Evolutionary conservation across 805 yeast species (phyloP).

Genomic region (Candida morakotiae): DNA sequence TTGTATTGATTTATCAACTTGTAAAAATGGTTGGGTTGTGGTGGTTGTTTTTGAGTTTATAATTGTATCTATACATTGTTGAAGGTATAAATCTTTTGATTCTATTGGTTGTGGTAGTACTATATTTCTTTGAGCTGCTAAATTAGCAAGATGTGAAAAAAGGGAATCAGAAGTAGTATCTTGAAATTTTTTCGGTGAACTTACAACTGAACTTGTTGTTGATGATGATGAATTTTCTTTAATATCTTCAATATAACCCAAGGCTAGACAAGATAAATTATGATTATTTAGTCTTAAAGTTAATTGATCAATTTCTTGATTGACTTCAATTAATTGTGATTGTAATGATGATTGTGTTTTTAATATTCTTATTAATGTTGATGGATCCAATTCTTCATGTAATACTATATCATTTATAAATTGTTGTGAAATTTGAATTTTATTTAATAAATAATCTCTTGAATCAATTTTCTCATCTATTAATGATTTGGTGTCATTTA

Average conservation of each 20-base stretch:
- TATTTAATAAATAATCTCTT: slow-evolving; percentile 26
- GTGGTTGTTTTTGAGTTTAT: neutral
- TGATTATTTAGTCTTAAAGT: slow-evolving; percentile 32
- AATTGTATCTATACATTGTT: slow-evolving; percentile 31
- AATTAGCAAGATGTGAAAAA: slow-evolving; percentile 43
- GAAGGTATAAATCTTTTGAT: slow-evolving; percentile 32
- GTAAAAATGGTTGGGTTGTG: slow-evolving; percentile 4
- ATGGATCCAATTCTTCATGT: slow-evolving; percentile 22
- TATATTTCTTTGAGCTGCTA: slow-evolving; percentile 41
- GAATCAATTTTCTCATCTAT: slow-evolving; percentile 28
- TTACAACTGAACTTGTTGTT: slow-evolving; percentile 1
- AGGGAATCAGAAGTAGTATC: slow-evolving; percentile 35
- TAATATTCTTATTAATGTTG: slow-evolving; percentile 25
- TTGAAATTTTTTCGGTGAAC: slow-evolving; percentile 5
- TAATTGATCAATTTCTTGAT: slow-evolving; percentile 26
- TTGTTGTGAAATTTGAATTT: slow-evolving; percentile 28
- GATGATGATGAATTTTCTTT: slow-evolving; percentile 12
- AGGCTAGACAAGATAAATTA: slow-evolving; percentile 39
- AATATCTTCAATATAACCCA: slow-evolving; percentile 47
- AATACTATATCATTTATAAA: slow-evolving; percentile 26
- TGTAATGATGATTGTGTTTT: slow-evolving; percentile 30
- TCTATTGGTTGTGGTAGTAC: slow-evolving; percentile 26
- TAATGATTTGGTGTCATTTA: slow-evolving; percentile 23
- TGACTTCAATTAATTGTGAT: slow-evolving; percentile 20
- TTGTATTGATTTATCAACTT: slow-evolving; percentile 18